Conservation (phyloP, 2,329 filamentous ascomycete genomes). For the Exutisphaerella laricina region DNA sequence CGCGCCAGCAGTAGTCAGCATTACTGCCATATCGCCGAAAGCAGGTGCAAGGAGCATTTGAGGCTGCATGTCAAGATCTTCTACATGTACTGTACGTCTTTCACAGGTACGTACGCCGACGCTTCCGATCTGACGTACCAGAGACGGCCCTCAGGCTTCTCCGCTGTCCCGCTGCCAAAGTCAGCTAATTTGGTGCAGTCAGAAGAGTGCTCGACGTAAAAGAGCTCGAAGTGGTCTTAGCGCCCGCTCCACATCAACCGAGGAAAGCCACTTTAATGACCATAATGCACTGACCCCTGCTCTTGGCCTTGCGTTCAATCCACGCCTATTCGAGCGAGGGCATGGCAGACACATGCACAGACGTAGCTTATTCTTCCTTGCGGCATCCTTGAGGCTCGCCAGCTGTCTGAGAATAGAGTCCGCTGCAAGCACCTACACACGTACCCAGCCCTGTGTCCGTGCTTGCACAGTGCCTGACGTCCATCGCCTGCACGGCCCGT, state of each 20-base stretch:
- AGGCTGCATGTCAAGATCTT: neutral
- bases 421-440: too few species aligned
- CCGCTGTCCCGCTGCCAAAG: slow-evolving; percentile 2
- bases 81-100: neutral
- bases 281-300: neutral
- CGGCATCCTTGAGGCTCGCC: slow-evolving; percentile 4
- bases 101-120: neutral
- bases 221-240: neutral
- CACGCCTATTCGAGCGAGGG: neutral
- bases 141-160: neutral
- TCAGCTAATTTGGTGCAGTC: slow-evolving; percentile 8
- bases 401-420: slow-evolving; percentile 6
- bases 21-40: neutral
- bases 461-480: slow-evolving; percentile 21
- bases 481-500: slow-evolving; percentile 10
- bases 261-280: neutral
- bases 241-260: neutral
- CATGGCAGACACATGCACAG: slow-evolving; percentile 3
- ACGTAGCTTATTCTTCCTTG: slow-evolving; percentile 6
- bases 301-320: slow-evolving; percentile 6
- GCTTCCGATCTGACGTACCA: too few species aligned
- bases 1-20: neutral
- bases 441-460: slow-evolving; percentile 17
- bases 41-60: neutral
- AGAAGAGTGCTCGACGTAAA: neutral